Percentiles rank a stretch among this genome's conserved stretches.
phyloP scores from a whole-genome alignment of 2,329 filamentous ascomycete genomes.

The Trichoderma gracile region DNA sequence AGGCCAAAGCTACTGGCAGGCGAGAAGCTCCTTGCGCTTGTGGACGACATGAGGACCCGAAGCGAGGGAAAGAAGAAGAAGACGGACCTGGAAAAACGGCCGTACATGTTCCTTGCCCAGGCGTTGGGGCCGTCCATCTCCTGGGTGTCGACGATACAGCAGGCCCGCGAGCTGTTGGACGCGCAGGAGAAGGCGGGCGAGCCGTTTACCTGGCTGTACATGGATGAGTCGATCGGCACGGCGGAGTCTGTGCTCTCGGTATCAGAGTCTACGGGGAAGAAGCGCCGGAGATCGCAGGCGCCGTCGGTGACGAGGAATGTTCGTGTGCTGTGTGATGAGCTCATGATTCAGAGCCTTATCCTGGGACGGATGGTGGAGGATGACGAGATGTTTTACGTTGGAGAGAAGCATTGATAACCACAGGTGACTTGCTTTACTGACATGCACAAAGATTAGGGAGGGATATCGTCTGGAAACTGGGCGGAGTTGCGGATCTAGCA shows the following conservation, averaged over 20 bases:
- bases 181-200: constrained; percentile 49
- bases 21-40: constrained; percentile 71
- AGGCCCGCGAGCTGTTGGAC: constrained; percentile 62
- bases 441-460: too few relatives aligned
- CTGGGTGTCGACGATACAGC: constrained; percentile 63
- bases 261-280: constrained; percentile 40
- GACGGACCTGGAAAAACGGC: constrained; percentile 49
- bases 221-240: constrained; percentile 64
- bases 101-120: constrained; percentile 78
- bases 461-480: too few relatives aligned
- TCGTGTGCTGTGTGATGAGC: constrained; percentile 76
- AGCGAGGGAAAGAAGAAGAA: constrained; percentile 54
- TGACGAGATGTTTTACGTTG: constrained; percentile 42
- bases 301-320: constrained; percentile 51
- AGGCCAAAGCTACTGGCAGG: constrained; percentile 65
- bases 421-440: not conserved
- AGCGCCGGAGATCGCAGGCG: constrained; percentile 41
- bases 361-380: constrained; percentile 74
- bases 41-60: constrained; percentile 55
- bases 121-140: constrained; percentile 73
- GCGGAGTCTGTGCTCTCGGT: constrained; percentile 51
- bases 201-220: constrained; percentile 76
- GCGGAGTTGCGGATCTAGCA: too few relatives aligned
- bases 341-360: constrained; percentile 90
- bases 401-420: not conserved